phyloP scores from a whole-genome alignment of 1,139 yeast species.

The Pichia sp. region DNA sequence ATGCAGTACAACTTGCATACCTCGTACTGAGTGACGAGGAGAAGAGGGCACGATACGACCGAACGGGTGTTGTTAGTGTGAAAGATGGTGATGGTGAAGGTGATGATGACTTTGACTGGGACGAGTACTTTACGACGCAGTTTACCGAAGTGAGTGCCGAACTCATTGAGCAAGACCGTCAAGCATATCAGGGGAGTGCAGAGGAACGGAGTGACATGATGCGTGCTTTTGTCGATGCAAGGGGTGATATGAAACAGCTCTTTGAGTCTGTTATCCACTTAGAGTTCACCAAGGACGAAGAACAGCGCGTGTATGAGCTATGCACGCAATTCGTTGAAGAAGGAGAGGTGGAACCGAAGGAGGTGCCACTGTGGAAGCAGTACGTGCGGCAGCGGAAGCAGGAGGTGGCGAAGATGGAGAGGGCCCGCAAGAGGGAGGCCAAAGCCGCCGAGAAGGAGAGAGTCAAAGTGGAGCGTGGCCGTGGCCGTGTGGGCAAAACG shows the following conservation, averaged over 20 bases:
- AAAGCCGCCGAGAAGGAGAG: slow-evolving; percentile 4
- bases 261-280: slow-evolving; percentile 76
- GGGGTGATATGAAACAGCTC: slow-evolving; percentile 63
- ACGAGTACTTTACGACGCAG: slow-evolving; percentile 45
- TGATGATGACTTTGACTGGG: slow-evolving; percentile 43
- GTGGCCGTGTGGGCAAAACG: slow-evolving; percentile 6
- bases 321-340: slow-evolving; percentile 39
- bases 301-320: slow-evolving; percentile 48
- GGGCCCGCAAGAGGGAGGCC: slow-evolving; percentile 5
- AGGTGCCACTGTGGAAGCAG: slow-evolving; percentile 5
- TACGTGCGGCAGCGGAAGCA: slow-evolving; percentile 3
- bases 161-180: slow-evolving; percentile 63
- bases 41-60: slow-evolving; percentile 54
- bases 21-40: slow-evolving; percentile 55
- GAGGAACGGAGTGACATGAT: slow-evolving; percentile 66
- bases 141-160: slow-evolving; percentile 61
- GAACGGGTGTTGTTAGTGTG: slow-evolving; percentile 59
- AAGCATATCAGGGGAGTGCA: slow-evolving; percentile 53
- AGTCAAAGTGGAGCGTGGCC: too few relatives aligned
- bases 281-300: slow-evolving; percentile 56
- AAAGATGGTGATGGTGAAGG: slow-evolving; percentile 32
- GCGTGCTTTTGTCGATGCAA: slow-evolving; percentile 47
- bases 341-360: slow-evolving; percentile 31
- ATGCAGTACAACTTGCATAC: slow-evolving; percentile 70
- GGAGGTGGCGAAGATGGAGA: slow-evolving; percentile 8